Percentiles rank a stretch among this genome's conserved stretches.
These are phyloP conservation scores for Leucocoprinus leucothites DNA, from an alignment of 768 basidiomycete genomes.

Conservation along the genomic window DNA sequence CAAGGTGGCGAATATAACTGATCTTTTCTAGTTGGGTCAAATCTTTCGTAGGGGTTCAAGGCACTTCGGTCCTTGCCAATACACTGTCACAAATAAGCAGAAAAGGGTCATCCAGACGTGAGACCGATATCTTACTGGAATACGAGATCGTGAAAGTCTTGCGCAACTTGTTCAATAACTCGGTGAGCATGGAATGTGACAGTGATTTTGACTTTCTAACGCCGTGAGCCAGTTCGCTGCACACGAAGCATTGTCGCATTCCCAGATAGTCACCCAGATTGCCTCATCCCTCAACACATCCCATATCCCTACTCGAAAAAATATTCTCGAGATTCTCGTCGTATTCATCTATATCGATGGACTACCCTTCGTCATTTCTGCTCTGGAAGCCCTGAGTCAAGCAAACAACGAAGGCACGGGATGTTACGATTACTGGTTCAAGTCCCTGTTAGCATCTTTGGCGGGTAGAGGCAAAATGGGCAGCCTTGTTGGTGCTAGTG, in stretches of 20 bases:
- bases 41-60: slow-evolving; percentile 70
- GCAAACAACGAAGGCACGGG: slow-evolving; percentile 59
- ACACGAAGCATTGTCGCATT: slow-evolving; percentile 70
- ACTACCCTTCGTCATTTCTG: slow-evolving; percentile 66
- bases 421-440: slow-evolving; percentile 88
- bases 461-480: slow-evolving; percentile 93
- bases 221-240: slow-evolving; percentile 49
- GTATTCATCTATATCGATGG: slow-evolving; percentile 67
- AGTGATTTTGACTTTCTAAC: not conserved
- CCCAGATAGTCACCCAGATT: slow-evolving; percentile 73
- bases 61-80: slow-evolving; percentile 83
- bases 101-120: slow-evolving; percentile 59
- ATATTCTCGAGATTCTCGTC: slow-evolving; percentile 74
- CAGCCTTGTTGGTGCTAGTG: slow-evolving; percentile 91
- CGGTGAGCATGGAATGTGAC: slow-evolving; percentile 5
- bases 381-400: slow-evolving; percentile 69
- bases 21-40: slow-evolving; percentile 66
- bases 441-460: slow-evolving; percentile 69
- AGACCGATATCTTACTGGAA: slow-evolving; percentile 70
- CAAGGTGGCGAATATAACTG: slow-evolving; percentile 15
- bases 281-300: slow-evolving; percentile 81
- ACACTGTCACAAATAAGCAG: slow-evolving; percentile 73
- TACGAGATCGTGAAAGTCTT: slow-evolving; percentile 89
- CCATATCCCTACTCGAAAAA: slow-evolving; percentile 72
- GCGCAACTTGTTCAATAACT: slow-evolving; percentile 70